Base-by-base conservation (phyloP, 129 eudicot genomes). In the Logfia minima region DNA sequence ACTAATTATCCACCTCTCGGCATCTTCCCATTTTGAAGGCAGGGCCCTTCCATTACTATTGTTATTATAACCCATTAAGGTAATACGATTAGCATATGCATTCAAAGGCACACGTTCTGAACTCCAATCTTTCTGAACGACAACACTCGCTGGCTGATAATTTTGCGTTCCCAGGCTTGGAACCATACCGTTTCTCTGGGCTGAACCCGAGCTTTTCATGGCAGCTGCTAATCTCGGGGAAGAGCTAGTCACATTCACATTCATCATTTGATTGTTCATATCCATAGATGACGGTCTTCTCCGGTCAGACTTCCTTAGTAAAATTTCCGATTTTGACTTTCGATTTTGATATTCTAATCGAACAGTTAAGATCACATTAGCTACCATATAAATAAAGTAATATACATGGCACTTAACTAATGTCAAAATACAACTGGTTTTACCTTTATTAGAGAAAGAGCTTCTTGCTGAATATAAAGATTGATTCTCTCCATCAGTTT, bases 11-110 rank as follows among this genome's bases (percentile, higher is more conserved):
- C 98, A 93, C 83, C 98, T 83, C 85, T 93, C 98, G 1, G 98
- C 98, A 78, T 93, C 98, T 72, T 93, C 98, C 98, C 98, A 93
- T 81, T 93, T 93, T 8, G 98, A 93, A 77, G 98, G 96, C 81
- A 93, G 75, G 7, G 88, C 81, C 77, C 84, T 88, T 22, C 94
- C 92, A 69, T 83, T 90, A 82, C 26, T 63, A 63, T 26, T 63
- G 3, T 68, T 68, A 66, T 87, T 86, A 45, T 81, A 86, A 37
- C 89, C 88, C 75, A 93, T 52, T 79, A 77, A 72, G 14, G 92
- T 75, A 32, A 83, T 84, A 55, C 88, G 82, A 45, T 75, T 83
- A 58, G 82, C 78, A 83, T 68, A 71, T 14, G 81, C 32, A 78
- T 83, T 89, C 77, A 71, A 74, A 60, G 98, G 89, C 21, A 90